A percentile compares a stretch with the other conserved stretches of the same genome.
phyloP scores from a whole-genome alignment of 441 rosid species.

The Manihot esculenta region DNA sequence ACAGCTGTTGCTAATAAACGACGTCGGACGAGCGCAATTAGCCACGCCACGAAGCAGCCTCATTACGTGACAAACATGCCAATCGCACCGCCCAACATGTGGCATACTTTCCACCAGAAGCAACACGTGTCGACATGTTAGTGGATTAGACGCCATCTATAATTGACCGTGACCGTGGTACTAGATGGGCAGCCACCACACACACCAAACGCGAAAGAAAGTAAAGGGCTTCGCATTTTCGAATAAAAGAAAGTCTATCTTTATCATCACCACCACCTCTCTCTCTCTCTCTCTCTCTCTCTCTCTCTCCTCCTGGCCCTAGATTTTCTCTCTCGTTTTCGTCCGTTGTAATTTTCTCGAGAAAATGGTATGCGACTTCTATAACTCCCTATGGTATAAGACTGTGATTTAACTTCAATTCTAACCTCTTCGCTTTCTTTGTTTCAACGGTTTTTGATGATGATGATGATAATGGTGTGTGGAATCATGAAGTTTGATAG shows the following conservation, averaged over 20 bases:
- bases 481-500: too few relatives aligned
- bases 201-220: conserved; percentile 14
- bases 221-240: neutral
- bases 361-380: conserved; percentile 37
- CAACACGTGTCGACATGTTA: conserved; percentile 13
- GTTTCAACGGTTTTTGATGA: too few relatives aligned
- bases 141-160: neutral
- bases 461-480: too few relatives aligned
- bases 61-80: neutral
- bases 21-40: neutral
- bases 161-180: conserved; percentile 17
- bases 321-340: conserved; percentile 37
- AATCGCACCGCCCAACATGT: conserved; percentile 21
- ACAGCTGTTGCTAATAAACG: neutral
- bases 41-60: neutral
- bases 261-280: conserved; percentile 14
- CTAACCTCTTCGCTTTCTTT: too few relatives aligned
- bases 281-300: conserved; percentile 7
- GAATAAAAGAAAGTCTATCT: conserved; percentile 9
- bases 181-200: conserved; percentile 14
- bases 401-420: too few relatives aligned
- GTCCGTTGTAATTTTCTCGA: conserved; percentile 20
- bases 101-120: neutral
- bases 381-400: too few relatives aligned
- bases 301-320: conserved; percentile 22